phyloP scores from a whole-genome alignment of 306 rosid genomes.

The Vigna radiata region DNA sequence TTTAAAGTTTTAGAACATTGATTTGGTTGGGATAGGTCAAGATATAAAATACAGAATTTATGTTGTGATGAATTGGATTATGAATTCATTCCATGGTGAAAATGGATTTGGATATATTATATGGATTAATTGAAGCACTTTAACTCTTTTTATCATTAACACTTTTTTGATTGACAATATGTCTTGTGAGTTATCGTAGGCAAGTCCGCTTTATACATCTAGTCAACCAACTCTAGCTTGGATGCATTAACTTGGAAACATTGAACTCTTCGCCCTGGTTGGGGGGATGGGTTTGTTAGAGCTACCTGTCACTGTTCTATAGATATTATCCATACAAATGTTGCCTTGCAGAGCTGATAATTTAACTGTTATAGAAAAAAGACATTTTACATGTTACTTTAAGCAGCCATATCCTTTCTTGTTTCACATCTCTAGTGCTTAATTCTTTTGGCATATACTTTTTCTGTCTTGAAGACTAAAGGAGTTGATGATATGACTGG shows the following conservation, averaged over 20 bases:
- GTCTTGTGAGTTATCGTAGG: background rate
- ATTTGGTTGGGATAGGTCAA: constrained; percentile 4
- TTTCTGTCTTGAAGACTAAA: constrained; percentile 59
- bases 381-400: constrained; percentile 20
- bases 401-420: background rate
- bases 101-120: background rate
- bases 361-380: background rate
- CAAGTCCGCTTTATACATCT: background rate
- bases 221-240: background rate
- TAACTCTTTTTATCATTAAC: background rate
- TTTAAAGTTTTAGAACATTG: background rate
- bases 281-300: background rate
- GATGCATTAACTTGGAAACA: background rate
- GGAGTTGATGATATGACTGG: constrained; percentile 62
- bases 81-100: constrained; percentile 12
- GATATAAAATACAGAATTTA: background rate
- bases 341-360: background rate
- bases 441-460: constrained; percentile 24
- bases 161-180: background rate
- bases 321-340: background rate
- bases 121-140: background rate
- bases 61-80: background rate
- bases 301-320: background rate
- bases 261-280: background rate
- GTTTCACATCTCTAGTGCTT: background rate